Evolutionary conservation across 257 asterid species (phyloP).

Genomic region (Paraleonurus japonicus): DNA sequence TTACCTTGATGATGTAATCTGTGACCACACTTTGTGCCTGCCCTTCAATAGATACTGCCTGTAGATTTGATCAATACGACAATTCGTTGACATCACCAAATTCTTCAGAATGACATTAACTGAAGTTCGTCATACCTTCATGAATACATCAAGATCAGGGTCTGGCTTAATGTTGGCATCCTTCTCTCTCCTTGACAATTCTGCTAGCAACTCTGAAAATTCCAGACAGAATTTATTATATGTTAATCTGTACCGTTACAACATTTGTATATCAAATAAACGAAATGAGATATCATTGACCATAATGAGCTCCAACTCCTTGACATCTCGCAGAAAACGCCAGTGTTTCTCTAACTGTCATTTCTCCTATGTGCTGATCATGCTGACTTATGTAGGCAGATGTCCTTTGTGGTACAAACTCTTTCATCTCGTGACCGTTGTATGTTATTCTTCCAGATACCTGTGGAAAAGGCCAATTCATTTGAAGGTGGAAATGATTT

Average conservation of each 20-base stretch:
- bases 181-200: conserved; percentile 84
- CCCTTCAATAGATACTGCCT: conserved; percentile 84
- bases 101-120: neutral
- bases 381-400: conserved; percentile 87
- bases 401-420: conserved; percentile 82
- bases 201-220: conserved; percentile 65
- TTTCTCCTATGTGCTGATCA: conserved; percentile 80
- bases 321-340: conserved; percentile 96
- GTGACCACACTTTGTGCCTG: conserved; percentile 74
- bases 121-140: conserved; percentile 57
- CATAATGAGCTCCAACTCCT: conserved; percentile 84
- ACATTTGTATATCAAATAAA: neutral
- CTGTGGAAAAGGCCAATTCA: conserved; percentile 30
- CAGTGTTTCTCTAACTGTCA: conserved; percentile 90
- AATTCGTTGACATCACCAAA: neutral
- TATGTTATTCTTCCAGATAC: conserved; percentile 72
- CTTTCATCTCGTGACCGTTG: conserved; percentile 72
- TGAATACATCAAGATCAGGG: conserved; percentile 76
- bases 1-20: conserved; percentile 85
- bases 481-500: neutral
- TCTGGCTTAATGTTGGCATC: conserved; percentile 83
- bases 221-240: neutral
- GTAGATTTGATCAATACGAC: neutral
- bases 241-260: neutral
- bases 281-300: conserved; percentile 30